These are phyloP conservation scores for Penicillium sp. DNA, from an alignment of 2,329 filamentous ascomycete genomes.

Conservation along the genomic window DNA sequence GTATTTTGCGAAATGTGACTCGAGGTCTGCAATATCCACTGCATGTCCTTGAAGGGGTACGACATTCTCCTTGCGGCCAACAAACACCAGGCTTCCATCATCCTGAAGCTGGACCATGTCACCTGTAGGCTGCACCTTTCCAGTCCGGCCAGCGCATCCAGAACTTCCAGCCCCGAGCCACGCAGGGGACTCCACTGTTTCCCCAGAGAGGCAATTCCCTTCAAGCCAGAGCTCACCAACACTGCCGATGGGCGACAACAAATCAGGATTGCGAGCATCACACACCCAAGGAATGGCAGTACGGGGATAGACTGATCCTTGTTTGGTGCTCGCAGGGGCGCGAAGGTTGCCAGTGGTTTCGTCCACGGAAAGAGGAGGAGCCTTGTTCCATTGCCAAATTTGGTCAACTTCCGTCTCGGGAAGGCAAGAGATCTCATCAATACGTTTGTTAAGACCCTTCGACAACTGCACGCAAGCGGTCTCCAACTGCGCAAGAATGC, in stretches of 20 bases:
- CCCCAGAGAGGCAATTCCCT: constrained; percentile 25
- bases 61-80: constrained; percentile 30
- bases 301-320: constrained; percentile 29
- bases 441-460: constrained; percentile 19
- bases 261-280: constrained; percentile 24
- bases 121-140: constrained; percentile 26
- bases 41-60: constrained; percentile 32
- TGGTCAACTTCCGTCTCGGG: constrained; percentile 32
- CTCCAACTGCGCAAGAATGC: constrained; percentile 32
- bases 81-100: constrained; percentile 24
- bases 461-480: constrained; percentile 23
- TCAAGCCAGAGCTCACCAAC: constrained; percentile 37
- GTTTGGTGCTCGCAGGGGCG: constrained; percentile 16
- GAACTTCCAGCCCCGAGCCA: constrained; percentile 31
- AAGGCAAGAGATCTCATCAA: constrained; percentile 33
- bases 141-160: constrained; percentile 22
- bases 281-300: constrained; percentile 25
- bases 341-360: constrained; percentile 19
- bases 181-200: constrained; percentile 18
- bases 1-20: constrained; percentile 30
- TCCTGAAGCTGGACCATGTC: constrained; percentile 27
- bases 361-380: constrained; percentile 30
- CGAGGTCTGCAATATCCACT: constrained; percentile 36
- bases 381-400: constrained; percentile 40
- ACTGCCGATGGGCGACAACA: constrained; percentile 38